phyloP scores from a whole-genome alignment of 257 asterid species.

The Solanum paucissectum region DNA sequence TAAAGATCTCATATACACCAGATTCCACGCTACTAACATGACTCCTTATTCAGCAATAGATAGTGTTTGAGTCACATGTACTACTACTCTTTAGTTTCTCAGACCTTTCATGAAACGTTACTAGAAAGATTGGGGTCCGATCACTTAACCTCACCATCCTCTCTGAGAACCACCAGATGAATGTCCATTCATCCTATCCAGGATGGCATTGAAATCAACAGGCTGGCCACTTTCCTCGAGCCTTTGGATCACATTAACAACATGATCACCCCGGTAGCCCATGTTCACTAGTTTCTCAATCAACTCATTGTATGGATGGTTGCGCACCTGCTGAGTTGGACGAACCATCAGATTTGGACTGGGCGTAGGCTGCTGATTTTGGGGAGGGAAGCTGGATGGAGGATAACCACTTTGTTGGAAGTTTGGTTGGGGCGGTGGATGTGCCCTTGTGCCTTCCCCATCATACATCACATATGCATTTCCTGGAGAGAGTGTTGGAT shows the following conservation, averaged over 20 bases:
- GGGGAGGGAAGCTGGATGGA: conserved; percentile 42
- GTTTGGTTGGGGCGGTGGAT: conserved; percentile 50
- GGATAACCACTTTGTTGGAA: conserved; percentile 63
- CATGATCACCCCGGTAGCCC: conserved; percentile 85
- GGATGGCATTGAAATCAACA: conserved; percentile 69
- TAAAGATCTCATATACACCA: not conserved
- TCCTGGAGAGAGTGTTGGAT: conserved; percentile 48
- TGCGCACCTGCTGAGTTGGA: conserved; percentile 42
- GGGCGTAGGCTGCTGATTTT: conserved; percentile 40
- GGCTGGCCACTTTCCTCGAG: conserved; percentile 88
- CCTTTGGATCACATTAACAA: conserved; percentile 61
- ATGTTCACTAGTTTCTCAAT: conserved; percentile 76
- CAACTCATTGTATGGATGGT: conserved; percentile 66
- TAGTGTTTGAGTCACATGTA: not conserved
- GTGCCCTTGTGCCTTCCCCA: conserved; percentile 61
- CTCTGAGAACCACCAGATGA: conserved; percentile 75
- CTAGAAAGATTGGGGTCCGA: not conserved
- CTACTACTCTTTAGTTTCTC: not conserved
- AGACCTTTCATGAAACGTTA: not conserved
- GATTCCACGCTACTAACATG: not conserved
- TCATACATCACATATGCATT: conserved; percentile 60
- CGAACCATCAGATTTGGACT: conserved; percentile 29
- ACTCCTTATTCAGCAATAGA: not conserved
- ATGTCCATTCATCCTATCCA: conserved; percentile 72
- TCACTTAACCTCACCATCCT: conserved; percentile 53